phyloP scores from a whole-genome alignment of 2,329 filamentous ascomycete genomes.

The Arthrinium puccinioides region DNA sequence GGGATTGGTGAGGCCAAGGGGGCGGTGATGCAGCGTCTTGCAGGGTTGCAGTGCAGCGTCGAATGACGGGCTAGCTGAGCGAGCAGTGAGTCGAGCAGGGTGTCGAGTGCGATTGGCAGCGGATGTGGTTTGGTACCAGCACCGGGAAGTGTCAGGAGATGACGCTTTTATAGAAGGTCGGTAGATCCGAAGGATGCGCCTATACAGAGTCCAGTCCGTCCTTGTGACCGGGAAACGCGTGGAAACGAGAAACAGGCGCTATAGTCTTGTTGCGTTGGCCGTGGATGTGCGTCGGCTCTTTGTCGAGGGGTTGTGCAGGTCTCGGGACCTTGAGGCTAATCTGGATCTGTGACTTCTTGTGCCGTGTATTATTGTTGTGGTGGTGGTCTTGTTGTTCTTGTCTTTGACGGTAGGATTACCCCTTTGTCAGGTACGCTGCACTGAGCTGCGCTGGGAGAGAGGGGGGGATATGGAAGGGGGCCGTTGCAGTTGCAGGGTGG shows the following conservation, averaged over 20 bases:
- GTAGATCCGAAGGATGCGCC: slow-evolving; percentile 17
- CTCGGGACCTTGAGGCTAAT: slow-evolving; percentile 5
- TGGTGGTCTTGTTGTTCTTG: slow-evolving; percentile 7
- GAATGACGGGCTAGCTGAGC: slow-evolving; percentile 17
- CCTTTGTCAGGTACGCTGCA: slow-evolving; percentile 8
- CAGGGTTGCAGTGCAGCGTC: slow-evolving; percentile 15
- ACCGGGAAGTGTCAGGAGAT: too few species aligned
- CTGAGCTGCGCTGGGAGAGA: slow-evolving; percentile 4
- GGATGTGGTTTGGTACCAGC: slow-evolving; percentile 27
- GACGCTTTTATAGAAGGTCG: too few species aligned
- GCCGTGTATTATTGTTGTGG: slow-evolving; percentile 7
- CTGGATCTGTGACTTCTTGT: too few species aligned
- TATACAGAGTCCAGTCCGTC: too few species aligned
- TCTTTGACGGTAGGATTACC: slow-evolving; percentile 4
- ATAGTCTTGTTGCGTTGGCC: slow-evolving; percentile 2
- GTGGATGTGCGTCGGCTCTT: slow-evolving; percentile 2
- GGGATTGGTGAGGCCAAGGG: slow-evolving; percentile 19
- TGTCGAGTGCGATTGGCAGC: slow-evolving; percentile 17
- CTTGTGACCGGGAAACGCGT: too few species aligned
- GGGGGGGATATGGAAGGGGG: neutral
- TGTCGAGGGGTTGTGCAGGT: slow-evolving; percentile 7
- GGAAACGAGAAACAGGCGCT: slow-evolving; percentile 1
- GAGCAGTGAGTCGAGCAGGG: slow-evolving; percentile 5
- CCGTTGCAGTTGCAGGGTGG: slow-evolving; percentile 3
- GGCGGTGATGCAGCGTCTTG: slow-evolving; percentile 18